Evolutionary conservation across 1,139 yeast species (phyloP), one percentile per base, ranked within the genome.

Genomic region (Candida sanyaensis): DNA sequence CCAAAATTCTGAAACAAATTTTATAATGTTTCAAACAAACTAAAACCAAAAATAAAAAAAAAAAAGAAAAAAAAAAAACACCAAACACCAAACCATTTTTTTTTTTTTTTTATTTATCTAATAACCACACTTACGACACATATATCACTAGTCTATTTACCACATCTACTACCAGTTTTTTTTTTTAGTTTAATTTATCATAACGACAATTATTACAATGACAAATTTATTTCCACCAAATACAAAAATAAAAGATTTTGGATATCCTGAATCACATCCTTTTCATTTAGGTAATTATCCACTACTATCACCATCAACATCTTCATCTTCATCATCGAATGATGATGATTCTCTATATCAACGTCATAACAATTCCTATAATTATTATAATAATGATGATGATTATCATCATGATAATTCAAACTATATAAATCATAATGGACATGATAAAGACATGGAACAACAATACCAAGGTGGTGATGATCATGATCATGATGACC

Each of bases 171-270:
- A 17, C 3, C 21, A 17, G 21, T 17, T 17, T 17, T 17, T 17
- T n/a, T n/a, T 17, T 17, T 17, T 17, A 17, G 21, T 17, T 17
- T 17, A 17, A 17, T 17, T n/a, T 17, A 17, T 3, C 21, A 17
- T 17, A 17, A 17, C 17, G 31, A 21, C 32, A 24, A 38, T n/a
- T 17, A 21, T 27, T 28, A 32, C 38, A 37, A 41, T 36, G 44
- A 29, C 31, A 34, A 29, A 30, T 12, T 37, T 43, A 23, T 61
- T 60, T 43, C 70, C 68, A 2, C 59, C 64, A 13, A 59, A 63
- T 49, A 71, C 78, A 7, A 74, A 78, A 23, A 84, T 88, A 24
- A 81, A 81, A 55, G 97, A 91, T 64, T 91, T 80, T 71, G 97
- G 92, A 32, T 91, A 91, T 61, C 80, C 81, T 5, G 74, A 70